Base-by-base conservation (phyloP, 345 rosid species). In the Fremontodendron californicum region DNA sequence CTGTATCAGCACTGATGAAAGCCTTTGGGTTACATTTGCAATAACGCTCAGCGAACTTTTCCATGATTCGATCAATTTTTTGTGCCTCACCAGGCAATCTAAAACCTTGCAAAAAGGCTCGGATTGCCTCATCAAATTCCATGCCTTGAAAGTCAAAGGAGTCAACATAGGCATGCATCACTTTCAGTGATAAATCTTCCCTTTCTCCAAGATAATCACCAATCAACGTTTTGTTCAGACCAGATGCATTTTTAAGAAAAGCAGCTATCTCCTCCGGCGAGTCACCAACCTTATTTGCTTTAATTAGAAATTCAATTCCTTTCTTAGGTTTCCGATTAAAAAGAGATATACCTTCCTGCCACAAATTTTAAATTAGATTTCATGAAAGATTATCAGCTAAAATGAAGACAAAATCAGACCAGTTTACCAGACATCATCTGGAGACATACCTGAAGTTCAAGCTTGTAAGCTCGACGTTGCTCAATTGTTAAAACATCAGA, bases 331-430 rank as follows among this genome's bases (percentile, higher is more conserved):
- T 95, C 87, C 89, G 87, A 81, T 95, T 95, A 85, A 96, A 96
- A 86, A 93, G 93, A 79, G 99, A 93, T 74, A 96, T 93, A 90
- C 99, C 99, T 92, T 96, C 99, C 99, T 96, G 99, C 91, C 96
- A 90, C 64, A 82, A 86, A 83, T 45, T 75, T 82, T 57, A 82
- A 79, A 87, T 83, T 77, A 85, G 86, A 79, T 67, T 83, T 83
- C 73, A 58, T 63, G 23, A 75, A 57, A 63, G 55, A 66, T 48
- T 21, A 51, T 25, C 73, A 43, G 9, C 29, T 75, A 75, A 75
- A 58, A 61, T 73, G 15, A 58, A 45, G 25, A 71, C 40, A 61
- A 71, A 66, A 68, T 45, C 52, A 43, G 57, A 74, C 35, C 19
- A 71, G 35, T 64, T 25, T 58, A 58, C 43, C 21, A 78, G 64